Evolutionary conservation across 2,329 filamentous ascomycete genomes (phyloP).

Genomic region (Beauveria sp.): DNA sequence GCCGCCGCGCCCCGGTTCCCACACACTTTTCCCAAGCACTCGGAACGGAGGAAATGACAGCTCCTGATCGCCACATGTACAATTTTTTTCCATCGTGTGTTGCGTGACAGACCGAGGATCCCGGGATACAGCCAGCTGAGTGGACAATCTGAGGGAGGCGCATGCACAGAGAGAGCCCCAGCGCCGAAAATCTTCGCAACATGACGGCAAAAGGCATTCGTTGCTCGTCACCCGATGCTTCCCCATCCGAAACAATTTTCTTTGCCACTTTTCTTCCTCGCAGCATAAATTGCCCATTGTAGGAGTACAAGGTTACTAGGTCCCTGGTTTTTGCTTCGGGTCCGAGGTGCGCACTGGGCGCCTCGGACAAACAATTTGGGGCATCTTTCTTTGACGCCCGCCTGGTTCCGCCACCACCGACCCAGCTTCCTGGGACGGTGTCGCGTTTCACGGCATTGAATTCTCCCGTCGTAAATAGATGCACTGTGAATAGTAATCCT

Average conservation of each 20-base stretch:
- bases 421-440: constrained; percentile 1
- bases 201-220: neutral
- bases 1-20: neutral
- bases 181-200: constrained; percentile 4
- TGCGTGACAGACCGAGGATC: constrained; percentile 6
- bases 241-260: neutral
- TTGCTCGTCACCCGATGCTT: constrained; percentile 1
- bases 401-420: neutral
- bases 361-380: neutral
- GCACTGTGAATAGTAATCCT: neutral
- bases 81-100: neutral
- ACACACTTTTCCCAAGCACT: neutral
- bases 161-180: neutral
- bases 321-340: neutral
- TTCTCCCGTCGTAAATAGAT: neutral
- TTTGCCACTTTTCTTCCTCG: neutral
- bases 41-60: constrained; percentile 9
- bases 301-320: neutral
- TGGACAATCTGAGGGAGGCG: neutral
- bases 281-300: neutral
- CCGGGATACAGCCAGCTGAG: neutral
- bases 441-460: constrained; percentile 5
- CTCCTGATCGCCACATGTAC: neutral
- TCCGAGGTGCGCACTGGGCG: neutral
- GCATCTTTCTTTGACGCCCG: neutral